phyloP scores from a whole-genome alignment of 1,284 basidiomycete species.

The Laetiporus sulphureus region DNA sequence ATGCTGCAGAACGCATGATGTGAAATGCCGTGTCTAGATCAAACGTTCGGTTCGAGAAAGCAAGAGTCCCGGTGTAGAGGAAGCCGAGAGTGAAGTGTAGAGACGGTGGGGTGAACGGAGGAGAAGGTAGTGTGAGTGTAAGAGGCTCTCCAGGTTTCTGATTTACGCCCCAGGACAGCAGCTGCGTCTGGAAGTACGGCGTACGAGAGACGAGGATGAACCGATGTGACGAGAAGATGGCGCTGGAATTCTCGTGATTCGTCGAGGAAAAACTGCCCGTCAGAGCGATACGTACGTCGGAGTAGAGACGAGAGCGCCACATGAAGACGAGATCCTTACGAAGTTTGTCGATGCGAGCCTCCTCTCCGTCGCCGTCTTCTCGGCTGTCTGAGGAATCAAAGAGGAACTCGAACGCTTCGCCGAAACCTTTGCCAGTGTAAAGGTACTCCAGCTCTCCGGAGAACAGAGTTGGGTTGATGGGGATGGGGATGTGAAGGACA shows the following conservation, averaged over 20 bases:
- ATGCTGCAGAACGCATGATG: slow-evolving; percentile 80
- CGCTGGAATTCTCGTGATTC: slow-evolving; percentile 63
- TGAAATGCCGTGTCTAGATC: slow-evolving; percentile 90
- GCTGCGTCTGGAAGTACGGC: slow-evolving; percentile 77
- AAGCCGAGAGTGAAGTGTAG: slow-evolving; percentile 93
- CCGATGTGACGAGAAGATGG: slow-evolving; percentile 86
- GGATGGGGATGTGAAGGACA: slow-evolving; percentile 52
- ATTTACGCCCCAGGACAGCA: slow-evolving; percentile 50
- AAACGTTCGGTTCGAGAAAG: slow-evolving; percentile 89
- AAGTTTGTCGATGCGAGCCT: slow-evolving; percentile 79
- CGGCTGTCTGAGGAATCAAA: slow-evolving; percentile 63
- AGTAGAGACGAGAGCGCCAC: slow-evolving; percentile 92
- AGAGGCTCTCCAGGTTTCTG: slow-evolving; percentile 38
- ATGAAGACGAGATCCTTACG: slow-evolving; percentile 90
- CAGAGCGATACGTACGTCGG: slow-evolving; percentile 80
- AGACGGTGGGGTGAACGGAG: slow-evolving; percentile 92
- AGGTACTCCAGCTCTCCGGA: slow-evolving; percentile 85
- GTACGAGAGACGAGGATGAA: slow-evolving; percentile 89
- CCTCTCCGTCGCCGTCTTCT: slow-evolving; percentile 52
- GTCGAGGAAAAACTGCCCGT: slow-evolving; percentile 53
- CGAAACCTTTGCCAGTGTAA: slow-evolving; percentile 84
- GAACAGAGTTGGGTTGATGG: slow-evolving; percentile 72
- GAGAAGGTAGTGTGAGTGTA: slow-evolving; percentile 74
- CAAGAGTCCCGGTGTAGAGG: slow-evolving; percentile 90
- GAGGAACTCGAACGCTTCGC: slow-evolving; percentile 85